Conservation (phyloP, 2,329 filamentous ascomycete species). For the Sordariomycetes sp. region DNA sequence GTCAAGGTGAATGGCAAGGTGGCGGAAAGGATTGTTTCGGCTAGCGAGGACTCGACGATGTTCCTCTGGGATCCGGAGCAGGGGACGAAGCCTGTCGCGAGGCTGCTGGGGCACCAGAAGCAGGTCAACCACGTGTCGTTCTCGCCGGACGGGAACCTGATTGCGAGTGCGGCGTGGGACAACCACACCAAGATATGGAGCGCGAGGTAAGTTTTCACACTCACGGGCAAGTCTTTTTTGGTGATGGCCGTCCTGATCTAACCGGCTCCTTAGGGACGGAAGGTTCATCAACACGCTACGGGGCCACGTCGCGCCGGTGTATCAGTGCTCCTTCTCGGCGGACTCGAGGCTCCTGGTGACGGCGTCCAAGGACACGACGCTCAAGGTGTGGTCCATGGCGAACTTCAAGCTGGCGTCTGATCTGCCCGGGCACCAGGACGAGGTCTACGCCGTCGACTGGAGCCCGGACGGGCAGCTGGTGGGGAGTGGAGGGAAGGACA, state of each 20-base stretch:
- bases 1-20: conserved; percentile 64
- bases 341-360: conserved; percentile 85
- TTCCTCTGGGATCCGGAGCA: conserved; percentile 80
- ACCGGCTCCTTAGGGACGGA: conserved; percentile 33
- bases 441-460: conserved; percentile 94
- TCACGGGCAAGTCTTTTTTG: neutral
- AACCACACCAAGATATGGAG: conserved; percentile 93
- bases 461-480: conserved; percentile 81
- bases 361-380: conserved; percentile 78
- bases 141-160: conserved; percentile 75
- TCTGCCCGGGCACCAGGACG: conserved; percentile 79
- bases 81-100: conserved; percentile 72
- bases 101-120: conserved; percentile 89
- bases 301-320: conserved; percentile 81
- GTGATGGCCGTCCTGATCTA: neutral
- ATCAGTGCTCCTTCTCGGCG: conserved; percentile 83
- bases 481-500: conserved; percentile 87
- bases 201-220: conserved; percentile 38
- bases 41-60: conserved; percentile 92
- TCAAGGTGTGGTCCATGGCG: conserved; percentile 89
- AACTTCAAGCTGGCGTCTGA: conserved; percentile 70
- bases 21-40: conserved; percentile 75
- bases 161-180: conserved; percentile 84
- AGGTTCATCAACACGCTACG: conserved; percentile 79
- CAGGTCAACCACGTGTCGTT: conserved; percentile 94